Evolutionary conservation across 1,284 basidiomycete genomes (phyloP), one percentile per base, ranked within the genome.

Genomic region (Malassezia nana): DNA sequence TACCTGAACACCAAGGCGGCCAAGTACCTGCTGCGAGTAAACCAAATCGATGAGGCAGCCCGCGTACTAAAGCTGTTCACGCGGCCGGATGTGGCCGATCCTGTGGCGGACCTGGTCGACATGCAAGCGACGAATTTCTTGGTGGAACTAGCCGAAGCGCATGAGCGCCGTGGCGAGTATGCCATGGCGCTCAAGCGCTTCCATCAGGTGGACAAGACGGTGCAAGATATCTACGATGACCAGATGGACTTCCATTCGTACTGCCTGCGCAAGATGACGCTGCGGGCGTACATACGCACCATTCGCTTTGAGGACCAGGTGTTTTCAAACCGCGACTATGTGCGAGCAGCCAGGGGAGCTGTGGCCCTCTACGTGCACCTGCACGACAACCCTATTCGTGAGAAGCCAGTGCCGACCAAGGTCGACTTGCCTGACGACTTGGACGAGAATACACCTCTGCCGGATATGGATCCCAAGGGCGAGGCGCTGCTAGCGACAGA

Each of bases 171-270:
- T 48, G 83, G 83, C 1, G 83, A 84, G 63, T 77, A 84, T n/a
- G 84, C 83, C 18, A 77, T 87, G 62, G 89, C 91, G 7, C 78
- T 98, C 67, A 96, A 96, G 78, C 83, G 84, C 65, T 92, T 87
- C 66, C 80, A 82, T 51, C 80, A 84, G 44, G 78, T 94, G 38
- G 81, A 83, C 56, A 85, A 88, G 83, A 79, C 85, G 13, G 95
- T 94, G 75, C 81, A 85, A 52, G 86, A 87, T 52, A 82, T 89
- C 61, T 87, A 91, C 67, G 89, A 96, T 63, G 94, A 98, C 72
- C 91, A 98, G 76, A 92, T 88, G 67, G 94, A 99, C 75, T 99
- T 98, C 79, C 94, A 99, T 75, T 84, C 85, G 6, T 99, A 98
- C 76, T 87, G 88, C 64, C 71, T 95, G 67, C 83, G 94, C 42